These are phyloP conservation scores for Ajuga chamaepitys DNA, from an alignment of 257 asterid genomes.

Conservation along the genomic window DNA sequence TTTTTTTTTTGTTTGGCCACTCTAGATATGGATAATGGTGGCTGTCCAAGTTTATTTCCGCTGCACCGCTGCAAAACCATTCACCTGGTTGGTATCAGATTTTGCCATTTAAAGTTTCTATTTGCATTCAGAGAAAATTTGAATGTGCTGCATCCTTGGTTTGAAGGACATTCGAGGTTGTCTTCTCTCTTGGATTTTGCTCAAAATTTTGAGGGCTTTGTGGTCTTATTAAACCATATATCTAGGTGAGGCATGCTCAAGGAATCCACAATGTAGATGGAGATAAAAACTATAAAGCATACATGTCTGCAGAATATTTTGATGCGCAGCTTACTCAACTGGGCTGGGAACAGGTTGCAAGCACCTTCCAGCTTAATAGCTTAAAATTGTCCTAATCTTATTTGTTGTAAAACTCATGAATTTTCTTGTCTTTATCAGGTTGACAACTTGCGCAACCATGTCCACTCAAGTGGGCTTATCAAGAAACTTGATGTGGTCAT, in stretches of 20 bases:
- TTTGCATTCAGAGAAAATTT: constrained; percentile 32
- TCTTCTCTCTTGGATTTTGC: constrained; percentile 38
- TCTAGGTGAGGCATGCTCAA: constrained; percentile 96
- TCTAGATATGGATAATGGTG: constrained; percentile 57
- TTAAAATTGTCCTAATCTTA: background rate
- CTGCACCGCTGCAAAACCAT: constrained; percentile 83
- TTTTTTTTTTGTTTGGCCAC: constrained; percentile 10
- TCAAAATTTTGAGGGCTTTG: constrained; percentile 28
- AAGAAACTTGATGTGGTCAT: constrained; percentile 74
- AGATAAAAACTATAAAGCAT: constrained; percentile 68
- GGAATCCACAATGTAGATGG: constrained; percentile 88
- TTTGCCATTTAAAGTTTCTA: constrained; percentile 15
- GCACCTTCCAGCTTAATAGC: constrained; percentile 2
- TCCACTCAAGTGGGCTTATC: constrained; percentile 65
- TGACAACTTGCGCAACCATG: constrained; percentile 80
- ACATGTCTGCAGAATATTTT: constrained; percentile 72
- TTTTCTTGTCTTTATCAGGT: constrained; percentile 55
- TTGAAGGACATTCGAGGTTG: constrained; percentile 33
- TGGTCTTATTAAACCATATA: constrained; percentile 38
- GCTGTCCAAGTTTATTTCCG: constrained; percentile 59
- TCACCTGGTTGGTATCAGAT: constrained; percentile 73
- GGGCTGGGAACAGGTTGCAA: constrained; percentile 86
- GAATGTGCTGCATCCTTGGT: constrained; percentile 27
- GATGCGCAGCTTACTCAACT: constrained; percentile 89
- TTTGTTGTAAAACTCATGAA: background rate